Base-by-base conservation (phyloP, 345 rosid genomes). In the Crucihimalaya himalaica region DNA sequence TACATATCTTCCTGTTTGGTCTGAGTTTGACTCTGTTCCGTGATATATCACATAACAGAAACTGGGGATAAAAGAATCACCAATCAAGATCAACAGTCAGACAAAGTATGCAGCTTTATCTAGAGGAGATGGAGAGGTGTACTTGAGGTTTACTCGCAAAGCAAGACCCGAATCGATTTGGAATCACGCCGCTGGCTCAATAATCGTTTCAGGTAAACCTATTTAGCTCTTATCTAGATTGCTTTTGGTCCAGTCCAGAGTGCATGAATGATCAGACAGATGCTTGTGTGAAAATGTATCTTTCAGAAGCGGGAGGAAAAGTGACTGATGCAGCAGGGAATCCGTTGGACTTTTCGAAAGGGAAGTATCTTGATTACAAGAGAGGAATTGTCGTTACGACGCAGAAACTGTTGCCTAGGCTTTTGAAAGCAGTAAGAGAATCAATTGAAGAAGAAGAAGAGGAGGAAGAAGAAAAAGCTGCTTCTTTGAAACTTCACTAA, bases 121-220 rank as follows among this genome's bases (percentile, higher is more conserved):
- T 16, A 84, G 97, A 86, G 98, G 98, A 27, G 98, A 95, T 75
- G 98, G 99, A 73, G 89, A 90, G 9, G 90, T 95, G 52, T 95
- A 92, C 79, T 64, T 95, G 72, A 97, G 97, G 64, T 82, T 92
- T 66, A 92, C 98, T 14, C 92, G 74, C 39, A 79, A 83, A 82
- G 88, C 98, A 45, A 89, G 93, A 73, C 92, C 86, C 21, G 99
- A 95, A 73, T 92, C 91, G 70, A 92, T 92, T 80, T 90, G 98
- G 98, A 96, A 95, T 80, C 99, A 95, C 76, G 99, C 98, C 45
- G 99, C 98, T 20, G 97, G 99, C 15, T 84, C 77, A 70, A 86
- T 95, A 46, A 88, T 95, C n/a, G 97, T 92, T 28, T 86, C 92
- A 66, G 98, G 98, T 90, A 56, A 70, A 16, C 45, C 8, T 23